Percentiles rank a stretch among this genome's conserved stretches.
Conservation (phyloP, 805 yeast genomes). For the Yamadazyma phyllophila region DNA sequence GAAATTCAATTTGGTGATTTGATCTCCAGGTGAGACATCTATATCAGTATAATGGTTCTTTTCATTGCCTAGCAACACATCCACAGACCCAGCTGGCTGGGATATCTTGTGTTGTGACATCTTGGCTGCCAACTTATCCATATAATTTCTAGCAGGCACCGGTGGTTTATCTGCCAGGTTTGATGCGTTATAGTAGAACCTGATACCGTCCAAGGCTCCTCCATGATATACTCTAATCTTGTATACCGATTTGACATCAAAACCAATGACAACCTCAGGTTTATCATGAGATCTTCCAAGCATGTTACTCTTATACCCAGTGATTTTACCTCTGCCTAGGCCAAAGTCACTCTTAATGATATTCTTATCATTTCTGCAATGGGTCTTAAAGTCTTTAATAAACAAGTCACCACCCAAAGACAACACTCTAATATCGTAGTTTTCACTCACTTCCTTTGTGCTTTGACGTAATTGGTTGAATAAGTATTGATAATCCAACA, state of each 20-base stretch:
- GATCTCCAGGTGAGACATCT: slow-evolving; percentile 55
- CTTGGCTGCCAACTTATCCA: slow-evolving; percentile 10
- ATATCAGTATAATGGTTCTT: slow-evolving; percentile 56
- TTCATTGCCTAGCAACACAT: slow-evolving; percentile 48
- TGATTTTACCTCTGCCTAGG: slow-evolving; percentile 35
- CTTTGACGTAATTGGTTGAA: slow-evolving; percentile 26
- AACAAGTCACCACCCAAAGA: slow-evolving; percentile 61
- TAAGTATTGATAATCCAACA: slow-evolving; percentile 45
- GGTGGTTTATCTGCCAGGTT: slow-evolving; percentile 29
- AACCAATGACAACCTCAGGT: slow-evolving; percentile 24
- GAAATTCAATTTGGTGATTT: slow-evolving; percentile 55
- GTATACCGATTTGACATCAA: slow-evolving; percentile 39
- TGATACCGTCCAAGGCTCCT: slow-evolving; percentile 77
- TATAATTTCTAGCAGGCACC: slow-evolving; percentile 41
- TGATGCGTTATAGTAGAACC: slow-evolving; percentile 36
- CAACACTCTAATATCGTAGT: slow-evolving; percentile 52
- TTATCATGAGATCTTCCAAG: slow-evolving; percentile 28
- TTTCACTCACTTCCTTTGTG: slow-evolving; percentile 22
- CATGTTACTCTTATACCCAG: slow-evolving; percentile 37
- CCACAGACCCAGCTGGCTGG: slow-evolving; percentile 2
- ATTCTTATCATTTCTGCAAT: slow-evolving; percentile 25
- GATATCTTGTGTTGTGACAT: not conserved
- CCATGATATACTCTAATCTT: slow-evolving; percentile 71
- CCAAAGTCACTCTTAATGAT: slow-evolving; percentile 39
- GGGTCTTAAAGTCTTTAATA: slow-evolving; percentile 48